phyloP scores from a whole-genome alignment of 1,139 yeast genomes.

The Yamadazyma sp. region DNA sequence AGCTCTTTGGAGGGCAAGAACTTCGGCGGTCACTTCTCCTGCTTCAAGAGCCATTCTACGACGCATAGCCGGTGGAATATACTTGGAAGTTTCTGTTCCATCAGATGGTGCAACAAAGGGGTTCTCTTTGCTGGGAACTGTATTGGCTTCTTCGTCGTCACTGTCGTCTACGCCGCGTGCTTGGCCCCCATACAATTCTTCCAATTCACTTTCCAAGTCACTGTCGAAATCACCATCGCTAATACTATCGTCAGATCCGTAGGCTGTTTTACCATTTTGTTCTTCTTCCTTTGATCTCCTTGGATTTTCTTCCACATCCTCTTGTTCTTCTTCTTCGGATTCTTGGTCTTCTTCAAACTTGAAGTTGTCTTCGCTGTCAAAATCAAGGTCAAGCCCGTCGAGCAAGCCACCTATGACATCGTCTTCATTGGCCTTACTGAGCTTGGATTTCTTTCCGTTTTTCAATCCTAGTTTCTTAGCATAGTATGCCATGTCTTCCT shows the following conservation, averaged over 20 bases:
- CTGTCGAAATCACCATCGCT: slow-evolving; percentile 33
- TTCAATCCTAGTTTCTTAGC: slow-evolving; percentile 80
- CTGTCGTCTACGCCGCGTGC: slow-evolving; percentile 34
- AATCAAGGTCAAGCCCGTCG: slow-evolving; percentile 75
- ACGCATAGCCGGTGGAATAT: slow-evolving; percentile 85
- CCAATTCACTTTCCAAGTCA: slow-evolving; percentile 20
- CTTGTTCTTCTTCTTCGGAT: slow-evolving; percentile 10
- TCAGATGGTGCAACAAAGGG: slow-evolving; percentile 80
- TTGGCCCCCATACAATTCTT: slow-evolving; percentile 27
- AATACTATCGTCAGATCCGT: slow-evolving; percentile 29
- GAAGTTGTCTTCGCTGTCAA: slow-evolving; percentile 19
- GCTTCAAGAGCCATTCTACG: slow-evolving; percentile 46
- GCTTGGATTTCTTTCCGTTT: slow-evolving; percentile 41
- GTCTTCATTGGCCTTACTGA: slow-evolving; percentile 55
- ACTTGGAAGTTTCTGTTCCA: slow-evolving; percentile 31
- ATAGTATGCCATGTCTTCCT: slow-evolving; percentile 77
- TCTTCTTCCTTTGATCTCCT: slow-evolving; percentile 11
- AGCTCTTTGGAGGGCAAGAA: slow-evolving; percentile 51
- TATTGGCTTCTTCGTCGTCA: slow-evolving; percentile 45
- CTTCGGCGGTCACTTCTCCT: slow-evolving; percentile 45
- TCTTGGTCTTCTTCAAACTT: neutral
- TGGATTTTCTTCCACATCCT: too few relatives aligned
- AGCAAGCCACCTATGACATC: slow-evolving; percentile 72
- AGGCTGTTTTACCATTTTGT: slow-evolving; percentile 25
- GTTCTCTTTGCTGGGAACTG: slow-evolving; percentile 35